A percentile compares a stretch with the other conserved stretches of the same genome.
phyloP scores from a whole-genome alignment of 1,284 basidiomycete species.

The Trichosporon faecale region DNA sequence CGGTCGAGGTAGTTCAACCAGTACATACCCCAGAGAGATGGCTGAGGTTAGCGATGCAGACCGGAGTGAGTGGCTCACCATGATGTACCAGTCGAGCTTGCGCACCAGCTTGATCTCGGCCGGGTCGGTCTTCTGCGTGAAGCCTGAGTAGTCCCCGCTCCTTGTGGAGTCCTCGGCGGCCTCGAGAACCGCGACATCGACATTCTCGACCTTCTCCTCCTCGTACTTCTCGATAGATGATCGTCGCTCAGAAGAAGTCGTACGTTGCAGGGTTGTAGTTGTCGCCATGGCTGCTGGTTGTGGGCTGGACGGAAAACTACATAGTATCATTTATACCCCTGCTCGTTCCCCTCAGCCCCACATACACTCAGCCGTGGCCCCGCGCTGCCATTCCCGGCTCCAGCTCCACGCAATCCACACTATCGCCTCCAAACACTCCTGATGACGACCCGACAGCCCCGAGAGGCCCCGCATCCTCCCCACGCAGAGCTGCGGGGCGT shows the following conservation, averaged over 20 bases:
- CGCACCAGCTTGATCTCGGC: constrained; percentile 31
- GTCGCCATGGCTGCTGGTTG: not conserved
- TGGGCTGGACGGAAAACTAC: no score
- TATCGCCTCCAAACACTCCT: no score
- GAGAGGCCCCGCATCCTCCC: no score
- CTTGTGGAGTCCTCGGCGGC: not conserved
- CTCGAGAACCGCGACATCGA: constrained; percentile 4
- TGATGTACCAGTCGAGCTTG: constrained; percentile 33
- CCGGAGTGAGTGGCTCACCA: constrained; percentile 20
- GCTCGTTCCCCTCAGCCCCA: no score
- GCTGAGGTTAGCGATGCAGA: constrained; percentile 10
- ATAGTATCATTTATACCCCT: not conserved
- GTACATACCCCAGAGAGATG: constrained; percentile 32
- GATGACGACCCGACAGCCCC: no score
- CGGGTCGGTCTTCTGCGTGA: constrained; percentile 32
- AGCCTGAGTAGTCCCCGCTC: constrained; percentile 32
- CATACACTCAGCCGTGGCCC: no score
- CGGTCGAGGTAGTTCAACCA: constrained; percentile 26
- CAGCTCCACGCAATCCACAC: no score
- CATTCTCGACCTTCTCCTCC: constrained; percentile 2
- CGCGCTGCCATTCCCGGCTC: no score
- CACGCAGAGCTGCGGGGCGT: no score
- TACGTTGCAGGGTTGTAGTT: not conserved
- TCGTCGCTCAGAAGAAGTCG: not conserved
- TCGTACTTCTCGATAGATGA: constrained; percentile 4